Conservation (phyloP, 495 filamentous ascomycete species). For the Barbatosphaeria neglecta region DNA sequence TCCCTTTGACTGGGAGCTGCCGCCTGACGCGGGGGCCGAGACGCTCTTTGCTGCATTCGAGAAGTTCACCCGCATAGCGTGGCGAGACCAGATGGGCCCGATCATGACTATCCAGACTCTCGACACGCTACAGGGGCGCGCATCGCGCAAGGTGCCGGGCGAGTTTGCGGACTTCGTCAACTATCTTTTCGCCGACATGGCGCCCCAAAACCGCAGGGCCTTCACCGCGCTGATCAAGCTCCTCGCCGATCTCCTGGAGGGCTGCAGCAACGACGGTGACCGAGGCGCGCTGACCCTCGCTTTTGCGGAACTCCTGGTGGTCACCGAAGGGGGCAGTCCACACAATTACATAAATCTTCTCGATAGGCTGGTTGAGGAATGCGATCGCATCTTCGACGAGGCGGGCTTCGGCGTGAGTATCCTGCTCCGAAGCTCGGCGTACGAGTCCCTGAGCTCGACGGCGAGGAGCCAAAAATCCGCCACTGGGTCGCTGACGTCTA, state of each 20-base stretch:
- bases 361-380: conserved; percentile 87
- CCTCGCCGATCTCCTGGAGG: conserved; percentile 79
- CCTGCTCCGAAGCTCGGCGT: conserved; percentile 18
- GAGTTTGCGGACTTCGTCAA: conserved; percentile 84
- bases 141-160: conserved; percentile 56
- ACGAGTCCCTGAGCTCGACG: conserved; percentile 36
- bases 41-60: conserved; percentile 91
- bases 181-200: conserved; percentile 62
- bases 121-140: conserved; percentile 59
- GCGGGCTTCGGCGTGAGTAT: conserved; percentile 34
- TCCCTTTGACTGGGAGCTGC: conserved; percentile 58
- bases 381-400: conserved; percentile 75
- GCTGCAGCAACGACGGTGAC: conserved; percentile 89
- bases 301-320: conserved; percentile 78
- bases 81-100: conserved; percentile 79
- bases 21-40: conserved; percentile 68
- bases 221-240: conserved; percentile 76
- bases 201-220: conserved; percentile 84
- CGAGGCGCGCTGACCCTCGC: conserved; percentile 80
- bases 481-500: conserved; percentile 41
- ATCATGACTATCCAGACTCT: conserved; percentile 56
- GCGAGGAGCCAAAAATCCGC: conserved; percentile 31
- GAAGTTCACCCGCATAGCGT: conserved; percentile 81
- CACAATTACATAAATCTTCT: conserved; percentile 81
- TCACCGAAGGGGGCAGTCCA: conserved; percentile 49